Percentiles rank a stretch among this genome's conserved stretches.
These are phyloP conservation scores for Skeletonema tropicum DNA, from an alignment of 108 stramenopile species.

Conservation along the genomic window DNA sequence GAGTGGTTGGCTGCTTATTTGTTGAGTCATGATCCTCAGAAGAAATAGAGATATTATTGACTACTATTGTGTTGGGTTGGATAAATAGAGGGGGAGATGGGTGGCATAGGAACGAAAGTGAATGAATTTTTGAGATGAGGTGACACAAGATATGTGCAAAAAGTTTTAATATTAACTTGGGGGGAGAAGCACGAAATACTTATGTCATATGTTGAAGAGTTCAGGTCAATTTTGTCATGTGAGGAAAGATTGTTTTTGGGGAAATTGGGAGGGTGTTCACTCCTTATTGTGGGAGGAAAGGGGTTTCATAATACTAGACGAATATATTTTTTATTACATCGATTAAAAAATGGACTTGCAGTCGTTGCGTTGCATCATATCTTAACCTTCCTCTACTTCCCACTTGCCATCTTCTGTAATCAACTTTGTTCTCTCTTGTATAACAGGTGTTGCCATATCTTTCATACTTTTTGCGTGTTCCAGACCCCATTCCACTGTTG, in stretches of 20 bases:
- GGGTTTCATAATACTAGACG: slow-evolving; percentile 4
- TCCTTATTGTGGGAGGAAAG: background rate
- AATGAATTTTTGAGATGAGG: background rate
- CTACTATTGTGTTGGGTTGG: background rate
- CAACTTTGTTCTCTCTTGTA: slow-evolving; percentile 44
- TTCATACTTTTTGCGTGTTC: slow-evolving; percentile 31
- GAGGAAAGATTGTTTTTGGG: background rate
- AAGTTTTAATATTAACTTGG: background rate
- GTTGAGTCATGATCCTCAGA: slow-evolving; percentile 94
- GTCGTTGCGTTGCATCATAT: background rate
- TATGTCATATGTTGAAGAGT: background rate
- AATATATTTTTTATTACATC: slow-evolving; percentile 7
- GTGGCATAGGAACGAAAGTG: background rate
- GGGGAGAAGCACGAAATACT: background rate
- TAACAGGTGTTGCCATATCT: slow-evolving; percentile 25
- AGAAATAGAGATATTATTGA: slow-evolving; percentile 31
- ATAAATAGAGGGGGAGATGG: background rate
- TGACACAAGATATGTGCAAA: slow-evolving; percentile 4
- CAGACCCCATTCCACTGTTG: slow-evolving; percentile 40
- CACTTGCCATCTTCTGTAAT: slow-evolving; percentile 36
- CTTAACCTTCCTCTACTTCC: slow-evolving; percentile 31
- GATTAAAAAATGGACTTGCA: background rate
- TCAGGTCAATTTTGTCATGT: background rate
- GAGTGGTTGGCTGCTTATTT: slow-evolving; percentile 97
- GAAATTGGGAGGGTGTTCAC: background rate